Base-by-base conservation (phyloP, 164 flowering plant genomes). In the Pachysandra terminalis region DNA sequence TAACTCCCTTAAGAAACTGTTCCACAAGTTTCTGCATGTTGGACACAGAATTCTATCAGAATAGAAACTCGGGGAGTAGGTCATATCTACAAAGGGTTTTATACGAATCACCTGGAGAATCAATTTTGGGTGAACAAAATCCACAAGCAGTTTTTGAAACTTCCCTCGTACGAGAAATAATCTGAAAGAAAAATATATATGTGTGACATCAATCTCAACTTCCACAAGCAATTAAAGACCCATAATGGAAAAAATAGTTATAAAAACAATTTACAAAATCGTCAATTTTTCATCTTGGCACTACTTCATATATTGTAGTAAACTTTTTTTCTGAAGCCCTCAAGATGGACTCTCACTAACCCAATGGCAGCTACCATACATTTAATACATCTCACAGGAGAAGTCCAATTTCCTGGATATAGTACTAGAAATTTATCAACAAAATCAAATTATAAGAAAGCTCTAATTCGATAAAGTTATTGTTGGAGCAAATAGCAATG, bases 111-210 rank as follows among this genome's bases (percentile, higher is more conserved):
- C 91, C 90, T 64, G 90, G 69, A 89, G 87, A 61, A 89, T 84
- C 64, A 87, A 75, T 75, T 81, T 89, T 25, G 95, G 90, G 73
- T 87, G 89, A 51, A 89, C 89, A 74, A 82, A 86, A 56, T 86
- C 89, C 71, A 75, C 74, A 40, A 89, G 81, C 56, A 89, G 84
- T 76, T 75, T 83, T 61, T 89, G 89, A 62, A 87, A 16, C 75
- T 83, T 86, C 41, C 70, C 87, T n/a, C 88, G 73, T 0, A 77
- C 41, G 16, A 61, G 56, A 70, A 74, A 65, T 32, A 83, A 73
- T 73, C 94, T 89, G 85, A 66, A 7, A 27, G 52, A 66, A 63
- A 19, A 23, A 41, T 37, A 58, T n/a, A n/a, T 21, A 55, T 24
- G 61, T 6, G 35, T 35, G n/a, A 54, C 24, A 22, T 23, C 17